A percentile compares a stretch with the other conserved stretches of the same genome.
Evolutionary conservation across 208 protist genomes (phyloP).

Genomic region (Leishmania arabica): DNA sequence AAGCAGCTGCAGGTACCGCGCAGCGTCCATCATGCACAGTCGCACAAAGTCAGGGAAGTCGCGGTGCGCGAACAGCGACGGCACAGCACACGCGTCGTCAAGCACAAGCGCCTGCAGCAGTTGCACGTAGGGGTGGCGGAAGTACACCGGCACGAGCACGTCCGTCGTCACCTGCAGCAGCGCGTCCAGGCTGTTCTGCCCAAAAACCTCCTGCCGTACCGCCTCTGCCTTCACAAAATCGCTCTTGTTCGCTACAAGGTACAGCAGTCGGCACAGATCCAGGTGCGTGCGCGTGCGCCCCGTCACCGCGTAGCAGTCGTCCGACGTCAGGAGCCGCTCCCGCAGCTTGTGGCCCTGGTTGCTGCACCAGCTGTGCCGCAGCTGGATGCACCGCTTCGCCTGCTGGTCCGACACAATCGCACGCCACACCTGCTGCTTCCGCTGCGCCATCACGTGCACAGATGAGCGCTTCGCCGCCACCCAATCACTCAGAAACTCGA

Average conservation of each 20-base stretch:
- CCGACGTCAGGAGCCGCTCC: slow-evolving; percentile 35
- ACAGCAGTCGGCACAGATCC: slow-evolving; percentile 36
- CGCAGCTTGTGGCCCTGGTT: slow-evolving; percentile 33
- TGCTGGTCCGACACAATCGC: slow-evolving; percentile 39
- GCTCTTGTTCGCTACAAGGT: slow-evolving; percentile 37
- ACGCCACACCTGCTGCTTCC: slow-evolving; percentile 25
- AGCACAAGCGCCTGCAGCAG: slow-evolving; percentile 46
- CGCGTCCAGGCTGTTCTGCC: slow-evolving; percentile 39
- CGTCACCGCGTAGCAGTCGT: slow-evolving; percentile 40
- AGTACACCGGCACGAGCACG: slow-evolving; percentile 38
- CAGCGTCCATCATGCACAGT: slow-evolving; percentile 39
- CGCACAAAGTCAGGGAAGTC: slow-evolving; percentile 39
- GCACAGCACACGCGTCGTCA: slow-evolving; percentile 31
- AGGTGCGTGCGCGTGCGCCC: slow-evolving; percentile 41
- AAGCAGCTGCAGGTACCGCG: slow-evolving; percentile 46
- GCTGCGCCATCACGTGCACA: slow-evolving; percentile 21
- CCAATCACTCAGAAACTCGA: slow-evolving; percentile 43
- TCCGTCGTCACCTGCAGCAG: slow-evolving; percentile 47
- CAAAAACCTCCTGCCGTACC: slow-evolving; percentile 52
- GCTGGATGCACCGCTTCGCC: slow-evolving; percentile 41
- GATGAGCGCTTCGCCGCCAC: slow-evolving; percentile 13
- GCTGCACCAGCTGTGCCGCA: slow-evolving; percentile 45
- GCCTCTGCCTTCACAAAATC: slow-evolving; percentile 56
- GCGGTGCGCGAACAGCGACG: slow-evolving; percentile 38
- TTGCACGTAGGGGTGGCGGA: slow-evolving; percentile 34